Conservation (phyloP, 768 basidiomycete species). For the Lactarius akahatsu region DNA sequence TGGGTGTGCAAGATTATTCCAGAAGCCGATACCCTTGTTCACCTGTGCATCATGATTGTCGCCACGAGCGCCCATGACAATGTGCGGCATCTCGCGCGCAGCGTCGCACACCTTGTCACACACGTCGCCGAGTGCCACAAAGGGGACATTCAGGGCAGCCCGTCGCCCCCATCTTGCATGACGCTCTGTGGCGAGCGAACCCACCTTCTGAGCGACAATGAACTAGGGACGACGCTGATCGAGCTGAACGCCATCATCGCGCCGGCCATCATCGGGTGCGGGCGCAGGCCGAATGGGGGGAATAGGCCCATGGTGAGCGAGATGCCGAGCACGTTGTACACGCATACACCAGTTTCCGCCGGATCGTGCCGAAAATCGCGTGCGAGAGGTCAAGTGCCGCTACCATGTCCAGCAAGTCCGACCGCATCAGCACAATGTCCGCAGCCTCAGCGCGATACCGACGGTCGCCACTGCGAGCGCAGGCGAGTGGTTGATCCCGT, state of each 20-base stretch:
- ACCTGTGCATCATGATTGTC: slow-evolving; percentile 71
- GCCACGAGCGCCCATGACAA: slow-evolving; percentile 37
- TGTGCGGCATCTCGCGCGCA: slow-evolving; percentile 42
- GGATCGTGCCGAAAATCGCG: too few relatives aligned
- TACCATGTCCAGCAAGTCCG: slow-evolving; percentile 95
- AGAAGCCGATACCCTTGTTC: slow-evolving; percentile 37
- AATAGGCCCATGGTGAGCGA: too few relatives aligned
- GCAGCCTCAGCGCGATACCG: slow-evolving; percentile 98
- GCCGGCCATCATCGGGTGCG: too few relatives aligned
- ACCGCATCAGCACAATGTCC: slow-evolving; percentile 96
- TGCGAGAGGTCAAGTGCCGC: too few relatives aligned
- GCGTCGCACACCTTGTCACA: slow-evolving; percentile 49
- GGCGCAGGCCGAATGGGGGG: too few relatives aligned
- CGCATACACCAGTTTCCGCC: too few relatives aligned
- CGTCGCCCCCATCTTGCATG: slow-evolving; percentile 55
- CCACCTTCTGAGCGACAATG: slow-evolving; percentile 86
- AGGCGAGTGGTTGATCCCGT: slow-evolving; percentile 98
- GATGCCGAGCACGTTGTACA: too few relatives aligned
- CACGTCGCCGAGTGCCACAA: slow-evolving; percentile 44
- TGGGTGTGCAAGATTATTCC: too few relatives aligned
- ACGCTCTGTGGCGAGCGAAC: slow-evolving; percentile 69
- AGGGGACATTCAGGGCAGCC: slow-evolving; percentile 40
- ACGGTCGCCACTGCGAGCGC: slow-evolving; percentile 95
- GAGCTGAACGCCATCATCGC: too few relatives aligned
- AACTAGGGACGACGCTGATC: too few relatives aligned